A percentile compares a stretch with the other conserved stretches of the same genome.
Evolutionary conservation across 139 green algal species (phyloP).

Genomic region (Pleodorina starrii): DNA sequence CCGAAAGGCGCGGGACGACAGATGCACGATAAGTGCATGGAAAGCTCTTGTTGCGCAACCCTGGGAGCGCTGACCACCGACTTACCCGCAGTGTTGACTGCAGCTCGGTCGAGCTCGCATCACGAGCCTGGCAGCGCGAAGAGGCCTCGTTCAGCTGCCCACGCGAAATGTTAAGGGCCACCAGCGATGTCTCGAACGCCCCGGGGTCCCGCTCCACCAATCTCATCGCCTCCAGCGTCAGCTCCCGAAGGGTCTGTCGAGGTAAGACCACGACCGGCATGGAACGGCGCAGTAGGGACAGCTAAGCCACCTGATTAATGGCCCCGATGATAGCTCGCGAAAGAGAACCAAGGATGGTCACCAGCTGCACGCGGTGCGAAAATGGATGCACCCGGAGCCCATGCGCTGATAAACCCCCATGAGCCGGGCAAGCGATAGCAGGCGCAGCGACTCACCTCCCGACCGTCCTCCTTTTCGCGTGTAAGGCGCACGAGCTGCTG

Average conservation of each 20-base stretch:
- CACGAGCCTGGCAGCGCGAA: neutral
- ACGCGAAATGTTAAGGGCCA: neutral
- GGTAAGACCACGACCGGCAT: no score
- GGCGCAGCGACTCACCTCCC: neutral
- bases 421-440: neutral
- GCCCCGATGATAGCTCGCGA: no score
- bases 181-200: neutral
- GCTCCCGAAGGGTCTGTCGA: slow-evolving; percentile 15
- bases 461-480: neutral
- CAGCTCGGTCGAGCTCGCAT: neutral
- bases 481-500: neutral
- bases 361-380: no score
- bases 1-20: no score
- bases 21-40: no score
- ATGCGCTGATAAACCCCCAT: no score
- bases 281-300: no score
- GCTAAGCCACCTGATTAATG: no score
- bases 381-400: no score
- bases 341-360: no score
- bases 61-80: no score
- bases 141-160: neutral
- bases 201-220: neutral
- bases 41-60: no score
- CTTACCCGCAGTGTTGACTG: slow-evolving; percentile 7
- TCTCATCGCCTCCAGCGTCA: neutral